Evolutionary conservation across 768 basidiomycete species (phyloP).

Genomic region (Psilocybe azurescens): DNA sequence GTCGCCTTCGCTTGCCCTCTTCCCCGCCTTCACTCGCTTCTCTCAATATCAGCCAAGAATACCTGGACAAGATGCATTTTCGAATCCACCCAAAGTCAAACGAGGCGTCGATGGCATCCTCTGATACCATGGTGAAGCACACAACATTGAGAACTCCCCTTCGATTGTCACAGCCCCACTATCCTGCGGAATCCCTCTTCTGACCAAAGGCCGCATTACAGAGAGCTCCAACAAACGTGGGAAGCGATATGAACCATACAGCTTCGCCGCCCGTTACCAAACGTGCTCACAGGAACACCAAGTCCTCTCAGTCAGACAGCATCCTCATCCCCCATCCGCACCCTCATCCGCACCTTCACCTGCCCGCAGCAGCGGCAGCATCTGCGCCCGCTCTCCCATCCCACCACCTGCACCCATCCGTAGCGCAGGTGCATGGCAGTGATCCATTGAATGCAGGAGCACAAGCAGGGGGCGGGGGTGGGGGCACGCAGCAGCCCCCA

Average conservation of each 20-base stretch:
- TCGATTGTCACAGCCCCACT: slow-evolving; percentile 45
- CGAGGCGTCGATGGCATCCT: slow-evolving; percentile 82
- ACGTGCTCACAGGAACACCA: slow-evolving; percentile 41
- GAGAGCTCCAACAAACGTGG: slow-evolving; percentile 42
- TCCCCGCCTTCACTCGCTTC: slow-evolving; percentile 86
- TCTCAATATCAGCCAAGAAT: slow-evolving; percentile 85
- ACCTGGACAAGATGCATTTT: slow-evolving; percentile 90
- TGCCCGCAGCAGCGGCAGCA: no score
- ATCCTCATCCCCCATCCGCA: slow-evolving; percentile 19
- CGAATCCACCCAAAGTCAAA: slow-evolving; percentile 88
- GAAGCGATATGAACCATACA: slow-evolving; percentile 51
- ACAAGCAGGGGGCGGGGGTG: not conserved
- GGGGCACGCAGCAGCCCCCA: slow-evolving; percentile 12
- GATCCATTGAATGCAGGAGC: slow-evolving; percentile 33
- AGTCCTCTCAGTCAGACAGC: slow-evolving; percentile 24
- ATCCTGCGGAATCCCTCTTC: slow-evolving; percentile 48
- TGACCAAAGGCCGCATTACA: slow-evolving; percentile 48
- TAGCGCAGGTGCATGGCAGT: slow-evolving; percentile 28
- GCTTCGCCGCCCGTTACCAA: slow-evolving; percentile 33
- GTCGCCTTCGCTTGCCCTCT: slow-evolving; percentile 87
- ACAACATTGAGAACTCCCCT: slow-evolving; percentile 61
- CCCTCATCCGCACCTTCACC: slow-evolving; percentile 22
- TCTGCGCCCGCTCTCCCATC: slow-evolving; percentile 10
- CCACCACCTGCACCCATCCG: slow-evolving; percentile 12
- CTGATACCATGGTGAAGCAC: slow-evolving; percentile 84